Evolutionary conservation across 2,329 filamentous ascomycete species (phyloP).

Genomic region (Penicillium capsulatum): DNA sequence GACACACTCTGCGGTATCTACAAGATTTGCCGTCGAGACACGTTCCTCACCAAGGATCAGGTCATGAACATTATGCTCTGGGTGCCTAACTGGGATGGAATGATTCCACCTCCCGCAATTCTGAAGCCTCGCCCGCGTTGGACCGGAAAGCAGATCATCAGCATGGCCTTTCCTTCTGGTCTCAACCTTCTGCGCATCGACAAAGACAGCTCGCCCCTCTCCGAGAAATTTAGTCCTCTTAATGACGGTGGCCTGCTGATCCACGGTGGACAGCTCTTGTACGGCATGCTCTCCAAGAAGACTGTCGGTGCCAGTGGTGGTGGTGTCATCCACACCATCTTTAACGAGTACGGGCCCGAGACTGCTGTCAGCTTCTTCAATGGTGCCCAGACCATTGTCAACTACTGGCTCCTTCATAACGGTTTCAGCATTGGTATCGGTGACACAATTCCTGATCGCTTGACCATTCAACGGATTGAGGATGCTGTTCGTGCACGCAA

Average conservation of each 20-base stretch:
- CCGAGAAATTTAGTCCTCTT: conserved; percentile 55
- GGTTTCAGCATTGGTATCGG: conserved; percentile 98
- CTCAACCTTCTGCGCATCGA: conserved; percentile 70
- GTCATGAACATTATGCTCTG: conserved; percentile 97
- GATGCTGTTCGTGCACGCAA: conserved; percentile 78
- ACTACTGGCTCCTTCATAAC: conserved; percentile 94
- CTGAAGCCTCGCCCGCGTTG: conserved; percentile 86
- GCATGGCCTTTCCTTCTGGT: conserved; percentile 81
- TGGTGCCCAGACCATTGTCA: conserved; percentile 87
- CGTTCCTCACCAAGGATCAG: conserved; percentile 82
- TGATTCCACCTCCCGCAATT: conserved; percentile 90
- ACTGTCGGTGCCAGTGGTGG: conserved; percentile 83
- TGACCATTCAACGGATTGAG: conserved; percentile 80
- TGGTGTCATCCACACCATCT: conserved; percentile 92
- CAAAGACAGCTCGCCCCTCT: conserved; percentile 56
- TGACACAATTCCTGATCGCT: conserved; percentile 88
- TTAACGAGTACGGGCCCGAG: conserved; percentile 84
- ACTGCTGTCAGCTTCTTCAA: conserved; percentile 94
- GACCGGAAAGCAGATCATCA: conserved; percentile 98
- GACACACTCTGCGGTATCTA: conserved; percentile 95
- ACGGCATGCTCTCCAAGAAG: conserved; percentile 89
- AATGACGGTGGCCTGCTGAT: conserved; percentile 78
- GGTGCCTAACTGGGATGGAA: conserved; percentile 96
- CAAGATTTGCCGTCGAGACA: conserved; percentile 91
- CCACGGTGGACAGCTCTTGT: conserved; percentile 82